Conservation (phyloP, 2,329 filamentous ascomycete genomes). For the Fragosphaeria purpurea region DNA sequence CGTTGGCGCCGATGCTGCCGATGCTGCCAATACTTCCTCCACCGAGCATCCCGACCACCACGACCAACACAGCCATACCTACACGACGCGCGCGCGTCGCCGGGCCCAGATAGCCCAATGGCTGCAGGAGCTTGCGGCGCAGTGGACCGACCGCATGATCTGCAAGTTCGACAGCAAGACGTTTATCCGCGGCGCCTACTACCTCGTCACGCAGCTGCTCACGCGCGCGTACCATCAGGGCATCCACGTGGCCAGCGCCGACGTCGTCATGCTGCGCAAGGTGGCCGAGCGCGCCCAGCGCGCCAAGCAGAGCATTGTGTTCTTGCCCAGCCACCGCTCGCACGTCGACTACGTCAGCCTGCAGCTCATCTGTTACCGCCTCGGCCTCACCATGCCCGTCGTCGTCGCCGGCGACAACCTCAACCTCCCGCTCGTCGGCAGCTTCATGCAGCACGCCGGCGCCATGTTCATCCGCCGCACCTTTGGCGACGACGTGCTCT, state of each 20-base stretch:
- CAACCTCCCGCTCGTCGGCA: slow-evolving; percentile 83
- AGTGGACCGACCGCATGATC: slow-evolving; percentile 90
- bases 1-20: not conserved
- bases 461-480: slow-evolving; percentile 93
- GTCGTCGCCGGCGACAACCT: slow-evolving; percentile 94
- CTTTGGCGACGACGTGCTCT: slow-evolving; percentile 86
- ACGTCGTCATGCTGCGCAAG: slow-evolving; percentile 70
- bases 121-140: slow-evolving; percentile 71
- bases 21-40: too few relatives aligned
- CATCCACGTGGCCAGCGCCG: slow-evolving; percentile 91
- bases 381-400: slow-evolving; percentile 79
- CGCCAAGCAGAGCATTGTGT: slow-evolving; percentile 92
- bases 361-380: slow-evolving; percentile 88
- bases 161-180: slow-evolving; percentile 96
- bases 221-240: slow-evolving; percentile 93
- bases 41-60: slow-evolving; percentile 21
- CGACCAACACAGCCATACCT: slow-evolving; percentile 32
- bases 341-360: slow-evolving; percentile 95
- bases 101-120: slow-evolving; percentile 59
- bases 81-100: slow-evolving; percentile 41
- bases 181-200: slow-evolving; percentile 90
- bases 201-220: slow-evolving; percentile 74
- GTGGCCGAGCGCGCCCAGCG: slow-evolving; percentile 74
- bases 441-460: slow-evolving; percentile 88
- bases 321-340: slow-evolving; percentile 86